Conservation (phyloP, 805 yeast species). For the Kregervanrija delftensis region DNA sequence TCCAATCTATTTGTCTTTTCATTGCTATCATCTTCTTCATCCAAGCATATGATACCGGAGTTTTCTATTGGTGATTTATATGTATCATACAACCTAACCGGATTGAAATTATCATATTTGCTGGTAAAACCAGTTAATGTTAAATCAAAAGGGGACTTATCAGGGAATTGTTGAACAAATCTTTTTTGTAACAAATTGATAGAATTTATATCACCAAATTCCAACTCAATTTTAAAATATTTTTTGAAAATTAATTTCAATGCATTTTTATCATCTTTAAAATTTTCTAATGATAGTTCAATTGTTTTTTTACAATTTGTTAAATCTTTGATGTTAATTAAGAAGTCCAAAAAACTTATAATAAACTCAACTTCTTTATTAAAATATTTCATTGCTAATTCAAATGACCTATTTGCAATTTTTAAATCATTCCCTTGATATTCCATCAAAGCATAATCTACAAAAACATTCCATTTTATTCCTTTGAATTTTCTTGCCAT, state of each 20-base stretch:
- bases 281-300: slow-evolving; percentile 64
- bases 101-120: slow-evolving; percentile 20
- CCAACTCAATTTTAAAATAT: slow-evolving; percentile 63
- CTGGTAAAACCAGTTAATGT: slow-evolving; percentile 15
- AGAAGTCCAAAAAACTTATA: slow-evolving; percentile 61
- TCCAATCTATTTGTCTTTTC: slow-evolving; percentile 8
- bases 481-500: slow-evolving; percentile 57
- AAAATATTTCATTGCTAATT: slow-evolving; percentile 59
- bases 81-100: slow-evolving; percentile 29
- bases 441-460: slow-evolving; percentile 79
- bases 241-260: slow-evolving; percentile 44
- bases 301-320: slow-evolving; percentile 72
- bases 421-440: slow-evolving; percentile 57
- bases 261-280: slow-evolving; percentile 29
- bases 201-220: slow-evolving; percentile 62
- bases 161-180: slow-evolving; percentile 59
- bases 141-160: slow-evolving; percentile 33
- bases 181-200: slow-evolving; percentile 61
- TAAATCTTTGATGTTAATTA: slow-evolving; percentile 60
- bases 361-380: slow-evolving; percentile 54
- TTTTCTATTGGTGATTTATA: slow-evolving; percentile 8
- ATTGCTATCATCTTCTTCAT: slow-evolving; percentile 16
- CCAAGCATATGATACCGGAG: neutral
- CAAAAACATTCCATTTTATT: slow-evolving; percentile 69
- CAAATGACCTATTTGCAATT: slow-evolving; percentile 71